These are phyloP conservation scores for Paspalum notatum DNA, from an alignment of 176 grass and related monocot species.

Conservation along the genomic window DNA sequence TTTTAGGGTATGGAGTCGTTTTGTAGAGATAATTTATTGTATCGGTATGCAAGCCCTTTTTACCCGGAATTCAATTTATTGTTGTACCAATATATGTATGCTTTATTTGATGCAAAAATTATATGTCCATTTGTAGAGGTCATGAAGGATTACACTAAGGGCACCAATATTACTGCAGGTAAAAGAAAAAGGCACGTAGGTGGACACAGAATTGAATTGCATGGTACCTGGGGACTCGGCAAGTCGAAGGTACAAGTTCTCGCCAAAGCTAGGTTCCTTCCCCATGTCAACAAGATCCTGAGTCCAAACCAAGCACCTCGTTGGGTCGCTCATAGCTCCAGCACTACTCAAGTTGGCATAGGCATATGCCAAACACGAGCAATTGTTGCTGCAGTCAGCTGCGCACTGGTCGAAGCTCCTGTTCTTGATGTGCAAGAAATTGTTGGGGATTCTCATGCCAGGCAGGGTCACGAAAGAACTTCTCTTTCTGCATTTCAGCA, in stretches of 20 bases:
- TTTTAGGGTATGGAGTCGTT: no score
- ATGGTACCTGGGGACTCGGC: conserved; percentile 30
- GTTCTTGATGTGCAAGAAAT: conserved; percentile 21
- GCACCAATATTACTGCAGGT: no score
- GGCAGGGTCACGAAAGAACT: not conserved
- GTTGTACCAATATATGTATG: no score
- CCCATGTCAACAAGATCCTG: conserved; percentile 40
- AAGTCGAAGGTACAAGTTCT: conserved; percentile 53
- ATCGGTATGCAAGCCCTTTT: no score
- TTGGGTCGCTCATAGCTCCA: not conserved
- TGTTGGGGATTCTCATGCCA: not conserved
- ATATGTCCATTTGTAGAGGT: no score
- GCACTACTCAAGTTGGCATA: not conserved
- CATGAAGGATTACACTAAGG: no score
- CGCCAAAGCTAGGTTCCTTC: not conserved
- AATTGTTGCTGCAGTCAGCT: conserved; percentile 47
- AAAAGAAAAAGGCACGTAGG: not conserved
- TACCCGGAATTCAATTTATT: no score
- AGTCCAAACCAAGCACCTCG: conserved; percentile 54
- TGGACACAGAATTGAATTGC: not conserved
- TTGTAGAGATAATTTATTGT: no score
- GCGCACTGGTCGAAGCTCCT: conserved; percentile 35
- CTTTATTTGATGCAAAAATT: no score
- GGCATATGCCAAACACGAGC: conserved; percentile 55
- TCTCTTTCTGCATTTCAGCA: not conserved